Evolutionary conservation across 2,329 filamentous ascomycete species (phyloP), one percentile per base, ranked within the genome.

Genomic region (Colletotrichum cereale): DNA sequence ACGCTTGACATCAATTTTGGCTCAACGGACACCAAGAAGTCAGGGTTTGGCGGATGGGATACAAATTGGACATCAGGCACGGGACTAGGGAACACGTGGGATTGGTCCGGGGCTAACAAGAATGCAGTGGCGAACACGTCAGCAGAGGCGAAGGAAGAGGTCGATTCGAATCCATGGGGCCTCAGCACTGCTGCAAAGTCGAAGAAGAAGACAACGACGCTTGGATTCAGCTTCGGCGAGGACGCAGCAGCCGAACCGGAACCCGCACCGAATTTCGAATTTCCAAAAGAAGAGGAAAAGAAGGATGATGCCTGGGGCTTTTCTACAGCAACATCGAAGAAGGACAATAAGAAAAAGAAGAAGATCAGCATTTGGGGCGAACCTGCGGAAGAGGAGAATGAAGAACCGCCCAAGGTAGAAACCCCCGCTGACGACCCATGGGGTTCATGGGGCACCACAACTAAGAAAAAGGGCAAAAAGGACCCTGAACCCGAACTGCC

Each of bases 1-100:
- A 87, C 88, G 66, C 77, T 90, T 7, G 88, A 90, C 73, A 77
- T 90, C 18, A 86, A 84, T 71, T 86, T 90, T 75, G 86, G 86
- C 61, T 78, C 82, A n/a, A 81, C 82, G 6, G 83, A 83, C 47
- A 77, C 78, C 16, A 87, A 87, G 74, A 77, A 80, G 50, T 74
- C 75, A 24, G 74, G 80, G 4, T 86, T 92, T 75, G 86, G 89
- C 60, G 82, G 84, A 48, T 92, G 90, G 89, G 89, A 89, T 42
- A 85, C 86, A 70, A 87, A 84, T 74, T 91, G 89, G 88, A 84
- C 81, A 73, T 85, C 86, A n/a, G 86, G 86, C 55, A 61, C 38
- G n/a, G 55, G 52, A 24, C 24, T 53, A 42, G 66, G 42, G 31
- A 82, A 76, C 65, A 81, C 81, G 68, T 87, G 82, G 84, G 82